Evolutionary conservation across 2,329 filamentous ascomycete species (phyloP), one percentile per base, ranked within the genome.

Genomic region (Cladosporium cucumerinum): DNA sequence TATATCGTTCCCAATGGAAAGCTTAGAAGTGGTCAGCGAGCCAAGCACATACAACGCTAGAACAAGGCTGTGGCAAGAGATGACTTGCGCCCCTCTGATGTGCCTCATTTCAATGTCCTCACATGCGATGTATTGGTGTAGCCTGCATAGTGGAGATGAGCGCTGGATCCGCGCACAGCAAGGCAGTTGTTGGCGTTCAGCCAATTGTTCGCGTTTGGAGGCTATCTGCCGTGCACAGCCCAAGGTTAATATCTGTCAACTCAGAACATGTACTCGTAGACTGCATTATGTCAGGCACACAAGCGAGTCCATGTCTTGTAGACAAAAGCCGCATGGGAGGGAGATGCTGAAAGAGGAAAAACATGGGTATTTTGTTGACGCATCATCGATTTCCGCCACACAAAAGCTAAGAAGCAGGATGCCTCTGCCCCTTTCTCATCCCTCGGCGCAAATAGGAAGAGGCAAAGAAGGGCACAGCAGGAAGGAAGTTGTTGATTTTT

Each of bases 351-450:
- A 48, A 21, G 18, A 23, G 30, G 23, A 59, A 18, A 26, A 32
- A 32, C 25, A 36, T n/a, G 59, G 59, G 46, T 39, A 58, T 58
- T 58, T 61, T 36, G 39, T 61, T 61, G 59, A 61, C 59, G 59
- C 48, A 61, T 52, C 46, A 61, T 61, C 59, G 59, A 61, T 61
- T 61, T 61, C 59, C 59, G 46, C 26, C 59, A 61, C 46, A 54
- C 51, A 32, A 25, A 57, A 54, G 59, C 59, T 61, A 61, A 28
- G 32, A 60, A 61, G 59, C 59, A 61, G 59, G 59, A 54, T 49
- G 59, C 48, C 48, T 46, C 51, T 32, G 28, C 51, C 51, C 51
- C 28, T 54, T 54, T 32, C 39, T 23, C 39, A 21, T 34, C 21
- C 48, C 32, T 54, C 48, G 23, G 59, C 46, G 48, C 32, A 43